These are phyloP conservation scores for Collybia mongolica DNA, from an alignment of 768 basidiomycete species.

Conservation along the genomic window DNA sequence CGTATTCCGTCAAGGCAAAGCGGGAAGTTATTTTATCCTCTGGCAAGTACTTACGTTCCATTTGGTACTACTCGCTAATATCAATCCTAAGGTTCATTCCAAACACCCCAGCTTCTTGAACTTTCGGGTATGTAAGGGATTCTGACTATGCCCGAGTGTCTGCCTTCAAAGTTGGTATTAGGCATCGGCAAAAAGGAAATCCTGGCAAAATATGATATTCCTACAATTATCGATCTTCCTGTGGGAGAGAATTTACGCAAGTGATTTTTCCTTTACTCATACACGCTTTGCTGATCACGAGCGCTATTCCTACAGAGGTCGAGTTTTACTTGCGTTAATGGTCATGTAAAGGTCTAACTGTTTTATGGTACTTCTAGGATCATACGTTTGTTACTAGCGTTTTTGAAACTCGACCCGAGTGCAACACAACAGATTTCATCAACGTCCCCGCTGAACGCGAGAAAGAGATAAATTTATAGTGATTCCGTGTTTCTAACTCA, in stretches of 20 bases:
- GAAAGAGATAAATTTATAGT: too few relatives aligned
- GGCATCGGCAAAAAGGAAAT: constrained; percentile 48
- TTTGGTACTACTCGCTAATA: background rate
- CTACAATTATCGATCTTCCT: constrained; percentile 33
- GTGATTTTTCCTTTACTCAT: constrained; percentile 8
- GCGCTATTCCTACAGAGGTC: too few relatives aligned
- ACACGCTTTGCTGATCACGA: too few relatives aligned
- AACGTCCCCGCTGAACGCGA: too few relatives aligned
- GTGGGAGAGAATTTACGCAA: constrained; percentile 46
- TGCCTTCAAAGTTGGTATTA: constrained; percentile 29
- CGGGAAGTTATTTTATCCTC: constrained; percentile 52
- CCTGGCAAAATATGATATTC: constrained; percentile 37
- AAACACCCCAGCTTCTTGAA: constrained; percentile 18
- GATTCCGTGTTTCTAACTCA: too few relatives aligned
- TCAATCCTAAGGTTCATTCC: constrained; percentile 7
- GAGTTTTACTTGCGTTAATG: too few relatives aligned
- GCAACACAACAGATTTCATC: too few relatives aligned
- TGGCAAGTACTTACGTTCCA: constrained; percentile 24
- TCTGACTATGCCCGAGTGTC: constrained; percentile 7
- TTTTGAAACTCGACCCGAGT: too few relatives aligned
- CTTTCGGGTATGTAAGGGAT: constrained; percentile 15
- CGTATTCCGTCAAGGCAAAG: constrained; percentile 33
- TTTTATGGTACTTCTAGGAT: too few relatives aligned
- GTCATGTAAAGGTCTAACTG: too few relatives aligned
- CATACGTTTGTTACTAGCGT: too few relatives aligned